These are phyloP conservation scores for Leccinum colubrinum DNA, from an alignment of 1,284 basidiomycete genomes.

Conservation along the genomic window DNA sequence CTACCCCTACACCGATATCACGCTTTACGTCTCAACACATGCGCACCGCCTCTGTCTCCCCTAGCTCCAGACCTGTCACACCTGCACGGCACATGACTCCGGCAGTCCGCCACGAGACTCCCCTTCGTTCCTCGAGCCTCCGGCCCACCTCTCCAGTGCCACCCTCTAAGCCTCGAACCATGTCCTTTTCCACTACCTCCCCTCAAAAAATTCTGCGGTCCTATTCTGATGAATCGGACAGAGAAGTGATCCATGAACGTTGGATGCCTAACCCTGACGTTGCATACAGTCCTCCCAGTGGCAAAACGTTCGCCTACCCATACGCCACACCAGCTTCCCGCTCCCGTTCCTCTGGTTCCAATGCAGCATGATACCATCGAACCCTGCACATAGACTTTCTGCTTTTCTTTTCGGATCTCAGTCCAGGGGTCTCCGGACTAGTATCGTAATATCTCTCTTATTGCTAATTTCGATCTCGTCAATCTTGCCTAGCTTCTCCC, in stretches of 20 bases:
- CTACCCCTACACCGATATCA: constrained; percentile 40
- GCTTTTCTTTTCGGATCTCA: constrained; percentile 22
- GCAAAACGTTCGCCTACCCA: constrained; percentile 30
- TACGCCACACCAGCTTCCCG: constrained; percentile 29
- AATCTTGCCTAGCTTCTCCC: constrained; percentile 16
- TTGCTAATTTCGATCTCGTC: constrained; percentile 33
- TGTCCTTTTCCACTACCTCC: constrained; percentile 40
- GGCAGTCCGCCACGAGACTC: constrained; percentile 36
- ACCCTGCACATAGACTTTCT: constrained; percentile 23
- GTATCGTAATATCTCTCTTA: constrained; percentile 34
- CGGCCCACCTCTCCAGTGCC: constrained; percentile 40
- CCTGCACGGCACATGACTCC: constrained; percentile 38
- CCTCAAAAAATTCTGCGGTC: constrained; percentile 48
- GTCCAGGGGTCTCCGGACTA: constrained; percentile 26
- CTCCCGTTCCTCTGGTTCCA: constrained; percentile 34
- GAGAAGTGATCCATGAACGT: constrained; percentile 45
- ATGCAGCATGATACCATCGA: constrained; percentile 30
- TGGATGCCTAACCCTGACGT: constrained; percentile 46
- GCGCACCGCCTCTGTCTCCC: constrained; percentile 41
- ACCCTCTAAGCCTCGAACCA: constrained; percentile 43
- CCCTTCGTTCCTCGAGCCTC: constrained; percentile 32
- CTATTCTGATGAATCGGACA: constrained; percentile 49
- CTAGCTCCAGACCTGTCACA: constrained; percentile 48
- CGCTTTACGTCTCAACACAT: constrained; percentile 49
- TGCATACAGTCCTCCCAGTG: constrained; percentile 32